Evolutionary conservation across 202 grass and related monocot species (phyloP).

Genomic region (Elaeis oleifera): DNA sequence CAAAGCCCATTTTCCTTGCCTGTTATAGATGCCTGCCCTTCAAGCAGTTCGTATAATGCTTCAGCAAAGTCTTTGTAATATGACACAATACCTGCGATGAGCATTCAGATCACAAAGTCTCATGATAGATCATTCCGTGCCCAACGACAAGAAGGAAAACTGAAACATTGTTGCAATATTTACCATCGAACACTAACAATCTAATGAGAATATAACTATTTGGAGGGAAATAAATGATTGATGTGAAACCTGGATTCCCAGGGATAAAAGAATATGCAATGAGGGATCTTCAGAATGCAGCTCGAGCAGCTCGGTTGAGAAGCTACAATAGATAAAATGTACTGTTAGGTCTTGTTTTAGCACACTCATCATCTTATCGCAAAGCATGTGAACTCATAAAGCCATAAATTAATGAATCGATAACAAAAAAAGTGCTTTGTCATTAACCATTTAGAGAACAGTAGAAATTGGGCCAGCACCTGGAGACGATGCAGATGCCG

Average conservation of each 20-base stretch:
- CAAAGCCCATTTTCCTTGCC: slow-evolving; percentile 23
- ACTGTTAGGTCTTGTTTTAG: slow-evolving; percentile 6
- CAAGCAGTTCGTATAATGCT: slow-evolving; percentile 53
- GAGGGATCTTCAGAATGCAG: slow-evolving; percentile 55
- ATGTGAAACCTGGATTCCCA: slow-evolving; percentile 62
- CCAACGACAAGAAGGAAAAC: not conserved
- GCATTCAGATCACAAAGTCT: too few relatives aligned
- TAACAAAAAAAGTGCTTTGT: not conserved
- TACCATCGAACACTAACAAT: not conserved
- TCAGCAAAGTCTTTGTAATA: slow-evolving; percentile 72
- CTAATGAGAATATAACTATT: too few relatives aligned
- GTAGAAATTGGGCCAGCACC: slow-evolving; percentile 10
- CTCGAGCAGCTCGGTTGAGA: slow-evolving; percentile 58
- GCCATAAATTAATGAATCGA: not conserved
- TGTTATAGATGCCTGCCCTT: slow-evolving; percentile 64
- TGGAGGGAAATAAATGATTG: too few relatives aligned
- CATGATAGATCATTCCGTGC: too few relatives aligned
- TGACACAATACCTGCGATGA: slow-evolving; percentile 48
- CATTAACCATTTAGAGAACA: not conserved
- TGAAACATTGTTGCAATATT: not conserved
- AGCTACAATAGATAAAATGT: slow-evolving; percentile 37
- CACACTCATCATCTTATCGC: not conserved
- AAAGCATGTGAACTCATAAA: not conserved
- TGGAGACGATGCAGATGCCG: slow-evolving; percentile 43
- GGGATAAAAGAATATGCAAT: slow-evolving; percentile 63